Evolutionary conservation across 495 filamentous ascomycete genomes (phyloP), one percentile per base, ranked within the genome.

Genomic region (Penicillium robsamsonii): DNA sequence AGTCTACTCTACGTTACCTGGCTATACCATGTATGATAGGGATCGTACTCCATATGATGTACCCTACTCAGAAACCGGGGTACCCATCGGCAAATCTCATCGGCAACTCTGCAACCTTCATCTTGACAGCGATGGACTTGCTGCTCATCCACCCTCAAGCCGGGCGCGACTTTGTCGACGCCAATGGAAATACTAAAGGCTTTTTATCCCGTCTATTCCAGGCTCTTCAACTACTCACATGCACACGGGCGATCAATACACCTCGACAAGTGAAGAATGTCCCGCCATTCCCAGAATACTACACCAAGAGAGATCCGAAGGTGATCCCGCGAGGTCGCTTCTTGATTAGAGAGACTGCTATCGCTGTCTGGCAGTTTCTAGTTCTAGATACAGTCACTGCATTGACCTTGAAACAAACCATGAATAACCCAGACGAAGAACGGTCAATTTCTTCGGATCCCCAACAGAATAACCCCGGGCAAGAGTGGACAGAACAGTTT

Each of bases 311-410:
- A 9, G 24, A 18, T 22, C 42, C 47, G 11, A 37, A 24, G 4
- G 7, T 15, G 6, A 43, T 51, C 1, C 30, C 59, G 6, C 44
- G 59, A 12, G 30, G 8, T 11, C 47, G 33, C 13, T 64, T 61
- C 43, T 38, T 67, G 38, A 12, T 52, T 11, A 46, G 66, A 17
- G 64, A 69, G 22, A 42, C 42, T 31, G 22, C 45, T 4, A 58
- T 67, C 33, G 33, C 55, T 18, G 13, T 38, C 5, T 67, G 64
- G 66, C 56, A 67, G 17, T 67, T 56, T 44, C 29, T 64, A 3
- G n/a, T 48, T 1, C 13, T 62, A 11, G 59, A 65, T 41, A 15
- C 65, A 5, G 10, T 56, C 18, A 46, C 37, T 10, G 24, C 9
- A 6, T 3, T 58, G n/a, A 25, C 51, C 5, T 12, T 33, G 4